Percentiles rank a stretch among this genome's conserved stretches.
Evolutionary conservation across 1,284 basidiomycete species (phyloP).

Genomic region (Schizophyllum amplum): DNA sequence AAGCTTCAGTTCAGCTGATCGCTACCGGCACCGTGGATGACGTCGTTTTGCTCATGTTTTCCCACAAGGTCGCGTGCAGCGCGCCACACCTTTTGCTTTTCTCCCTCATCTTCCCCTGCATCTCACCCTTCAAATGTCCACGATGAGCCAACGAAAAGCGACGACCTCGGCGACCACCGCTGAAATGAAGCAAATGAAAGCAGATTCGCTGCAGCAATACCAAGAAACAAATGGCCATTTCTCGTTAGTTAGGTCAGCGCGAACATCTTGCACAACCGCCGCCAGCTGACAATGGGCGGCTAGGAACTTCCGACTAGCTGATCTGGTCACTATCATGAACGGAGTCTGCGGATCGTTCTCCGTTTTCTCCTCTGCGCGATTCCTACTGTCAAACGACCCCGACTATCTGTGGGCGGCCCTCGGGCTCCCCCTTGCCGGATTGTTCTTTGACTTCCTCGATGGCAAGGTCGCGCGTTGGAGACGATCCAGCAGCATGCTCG

Average conservation of each 20-base stretch:
- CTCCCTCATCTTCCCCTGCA: neutral
- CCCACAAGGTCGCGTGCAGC: neutral
- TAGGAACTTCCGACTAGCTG: constrained; percentile 96
- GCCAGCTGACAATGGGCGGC: neutral
- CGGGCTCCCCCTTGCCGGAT: constrained; percentile 85
- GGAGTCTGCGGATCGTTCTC: constrained; percentile 97
- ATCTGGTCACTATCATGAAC: constrained; percentile 99
- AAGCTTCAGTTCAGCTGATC: neutral
- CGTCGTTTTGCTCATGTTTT: neutral
- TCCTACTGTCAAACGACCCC: constrained; percentile 77
- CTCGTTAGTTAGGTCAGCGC: constrained; percentile 79
- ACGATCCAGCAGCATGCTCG: constrained; percentile 92
- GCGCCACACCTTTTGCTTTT: neutral
- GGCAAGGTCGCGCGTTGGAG: constrained; percentile 98
- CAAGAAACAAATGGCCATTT: constrained; percentile 88
- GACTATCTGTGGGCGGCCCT: constrained; percentile 83
- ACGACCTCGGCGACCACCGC: neutral
- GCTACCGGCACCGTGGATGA: neutral
- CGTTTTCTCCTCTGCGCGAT: constrained; percentile 87
- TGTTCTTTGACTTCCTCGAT: constrained; percentile 97
- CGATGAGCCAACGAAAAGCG: neutral
- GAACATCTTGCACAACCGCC: constrained; percentile 1
- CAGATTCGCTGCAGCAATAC: constrained; percentile 65
- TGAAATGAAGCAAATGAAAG: neutral
- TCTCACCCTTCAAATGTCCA: neutral